A percentile compares a stretch with the other conserved stretches of the same genome.
Conservation (phyloP, 768 basidiomycete genomes). For the Agrocybe pediades region DNA sequence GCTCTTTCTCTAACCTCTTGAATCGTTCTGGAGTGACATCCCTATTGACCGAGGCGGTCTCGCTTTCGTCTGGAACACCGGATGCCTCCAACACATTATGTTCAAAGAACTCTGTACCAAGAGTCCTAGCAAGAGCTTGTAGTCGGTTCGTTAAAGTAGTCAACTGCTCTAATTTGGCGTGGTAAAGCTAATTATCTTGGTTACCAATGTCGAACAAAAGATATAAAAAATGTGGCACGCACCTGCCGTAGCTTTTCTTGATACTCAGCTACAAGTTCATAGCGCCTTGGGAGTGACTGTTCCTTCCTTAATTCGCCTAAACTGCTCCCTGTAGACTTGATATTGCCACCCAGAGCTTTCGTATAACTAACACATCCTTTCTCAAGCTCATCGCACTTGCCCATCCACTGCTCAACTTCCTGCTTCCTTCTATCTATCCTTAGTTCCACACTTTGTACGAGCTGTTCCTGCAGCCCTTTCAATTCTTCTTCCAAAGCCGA, state of each 20-base stretch:
- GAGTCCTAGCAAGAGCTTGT: conserved; percentile 54
- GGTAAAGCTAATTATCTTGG: conserved; percentile 52
- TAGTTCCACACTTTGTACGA: conserved; percentile 73
- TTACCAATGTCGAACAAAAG: neutral
- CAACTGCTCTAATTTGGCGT: conserved; percentile 77
- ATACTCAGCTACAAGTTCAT: conserved; percentile 65
- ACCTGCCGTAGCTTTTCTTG: conserved; percentile 84
- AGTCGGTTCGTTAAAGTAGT: conserved; percentile 71
- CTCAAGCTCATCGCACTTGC: conserved; percentile 63
- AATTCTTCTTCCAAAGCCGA: conserved; percentile 84
- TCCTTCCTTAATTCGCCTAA: conserved; percentile 74
- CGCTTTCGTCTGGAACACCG: conserved; percentile 41
- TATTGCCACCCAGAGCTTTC: conserved; percentile 69
- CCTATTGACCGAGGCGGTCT: conserved; percentile 44
- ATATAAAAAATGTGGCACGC: conserved; percentile 50
- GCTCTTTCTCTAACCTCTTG: conserved; percentile 78
- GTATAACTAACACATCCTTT: conserved; percentile 66
- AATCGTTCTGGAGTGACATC: conserved; percentile 86
- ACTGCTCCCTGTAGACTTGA: conserved; percentile 64
- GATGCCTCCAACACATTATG: conserved; percentile 55
- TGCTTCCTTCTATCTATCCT: conserved; percentile 70
- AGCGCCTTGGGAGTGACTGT: conserved; percentile 70
- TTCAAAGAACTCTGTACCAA: conserved; percentile 61
- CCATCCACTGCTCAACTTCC: conserved; percentile 78
- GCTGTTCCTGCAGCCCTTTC: conserved; percentile 67